A percentile compares a stretch with the other conserved stretches of the same genome.
Evolutionary conservation across 2,329 filamentous ascomycete species (phyloP).

Genomic region (Cryoendolithus antarcticus): DNA sequence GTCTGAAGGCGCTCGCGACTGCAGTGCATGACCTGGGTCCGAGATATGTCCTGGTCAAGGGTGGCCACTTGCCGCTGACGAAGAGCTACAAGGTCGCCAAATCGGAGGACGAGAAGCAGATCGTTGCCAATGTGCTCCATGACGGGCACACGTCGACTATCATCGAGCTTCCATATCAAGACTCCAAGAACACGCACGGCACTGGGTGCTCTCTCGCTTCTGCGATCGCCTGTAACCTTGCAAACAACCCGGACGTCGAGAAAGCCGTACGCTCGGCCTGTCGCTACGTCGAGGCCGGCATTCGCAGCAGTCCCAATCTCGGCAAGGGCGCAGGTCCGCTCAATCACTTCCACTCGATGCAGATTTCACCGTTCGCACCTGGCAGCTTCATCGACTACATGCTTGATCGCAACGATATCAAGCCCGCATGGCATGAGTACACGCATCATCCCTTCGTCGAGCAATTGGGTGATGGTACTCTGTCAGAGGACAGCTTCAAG

Average conservation of each 20-base stretch:
- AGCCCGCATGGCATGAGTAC: conserved; percentile 59
- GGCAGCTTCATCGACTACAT: conserved; percentile 77
- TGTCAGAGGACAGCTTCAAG: conserved; percentile 70
- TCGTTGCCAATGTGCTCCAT: conserved; percentile 67
- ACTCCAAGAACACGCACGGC: conserved; percentile 75
- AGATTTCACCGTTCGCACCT: conserved; percentile 56
- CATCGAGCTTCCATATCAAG: conserved; percentile 59
- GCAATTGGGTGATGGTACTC: conserved; percentile 59
- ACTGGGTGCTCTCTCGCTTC: conserved; percentile 91
- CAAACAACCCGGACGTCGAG: conserved; percentile 44
- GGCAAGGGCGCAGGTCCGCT: conserved; percentile 60
- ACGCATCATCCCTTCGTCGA: conserved; percentile 74
- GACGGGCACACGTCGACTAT: conserved; percentile 44
- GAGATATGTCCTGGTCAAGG: conserved; percentile 74
- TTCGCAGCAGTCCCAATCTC: conserved; percentile 49
- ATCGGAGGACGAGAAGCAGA: conserved; percentile 44
- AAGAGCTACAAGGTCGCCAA: conserved; percentile 48
- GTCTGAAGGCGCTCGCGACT: conserved; percentile 57
- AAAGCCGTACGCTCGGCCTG: conserved; percentile 56
- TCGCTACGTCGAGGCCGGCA: conserved; percentile 59
- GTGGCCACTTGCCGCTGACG: conserved; percentile 74
- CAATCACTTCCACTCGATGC: conserved; percentile 66
- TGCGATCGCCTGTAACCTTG: conserved; percentile 62
- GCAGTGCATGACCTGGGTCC: conserved; percentile 57
- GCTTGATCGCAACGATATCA: conserved; percentile 62